phyloP scores from a whole-genome alignment of 2,329 filamentous ascomycete genomes.

The Cryphonectria japonica region DNA sequence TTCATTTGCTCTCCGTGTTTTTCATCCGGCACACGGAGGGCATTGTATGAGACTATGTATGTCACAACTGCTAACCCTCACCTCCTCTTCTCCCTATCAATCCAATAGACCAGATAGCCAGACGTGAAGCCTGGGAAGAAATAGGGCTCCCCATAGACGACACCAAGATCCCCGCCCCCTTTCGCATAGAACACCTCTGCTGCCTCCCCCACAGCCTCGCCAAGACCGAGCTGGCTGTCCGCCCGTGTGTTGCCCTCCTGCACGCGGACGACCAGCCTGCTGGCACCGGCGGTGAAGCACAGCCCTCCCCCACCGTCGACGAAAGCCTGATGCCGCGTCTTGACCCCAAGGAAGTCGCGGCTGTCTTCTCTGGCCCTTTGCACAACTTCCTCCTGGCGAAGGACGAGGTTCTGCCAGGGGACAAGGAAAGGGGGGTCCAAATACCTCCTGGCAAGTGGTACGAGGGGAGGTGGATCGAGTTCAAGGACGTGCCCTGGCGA shows the following conservation, averaged over 20 bases:
- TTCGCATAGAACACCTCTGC: conserved; percentile 86
- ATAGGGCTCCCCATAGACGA: conserved; percentile 83
- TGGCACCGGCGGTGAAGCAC: conserved; percentile 12
- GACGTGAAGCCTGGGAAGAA: conserved; percentile 89
- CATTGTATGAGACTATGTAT: too few species aligned
- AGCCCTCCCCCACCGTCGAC: conserved; percentile 56
- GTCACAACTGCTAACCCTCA: neutral
- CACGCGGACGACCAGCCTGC: conserved; percentile 56
- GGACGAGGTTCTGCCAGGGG: conserved; percentile 55
- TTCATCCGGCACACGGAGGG: neutral
- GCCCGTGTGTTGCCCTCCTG: conserved; percentile 78
- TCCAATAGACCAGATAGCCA: conserved; percentile 74
- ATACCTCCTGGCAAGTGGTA: conserved; percentile 74
- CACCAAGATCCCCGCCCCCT: conserved; percentile 70
- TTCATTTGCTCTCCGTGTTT: neutral
- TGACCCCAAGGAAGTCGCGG: conserved; percentile 88
- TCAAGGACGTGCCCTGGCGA: conserved; percentile 77
- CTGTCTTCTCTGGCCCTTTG: conserved; percentile 89
- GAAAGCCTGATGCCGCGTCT: conserved; percentile 77
- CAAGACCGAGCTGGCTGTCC: conserved; percentile 73
- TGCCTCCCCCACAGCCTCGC: conserved; percentile 74
- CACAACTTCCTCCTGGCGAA: conserved; percentile 73
- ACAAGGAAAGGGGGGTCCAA: conserved; percentile 39
- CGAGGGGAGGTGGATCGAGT: conserved; percentile 78
- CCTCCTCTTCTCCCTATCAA: conserved; percentile 28